These are phyloP conservation scores for Flaveria robusta DNA, from an alignment of 129 eudicot species.

Conservation along the genomic window DNA sequence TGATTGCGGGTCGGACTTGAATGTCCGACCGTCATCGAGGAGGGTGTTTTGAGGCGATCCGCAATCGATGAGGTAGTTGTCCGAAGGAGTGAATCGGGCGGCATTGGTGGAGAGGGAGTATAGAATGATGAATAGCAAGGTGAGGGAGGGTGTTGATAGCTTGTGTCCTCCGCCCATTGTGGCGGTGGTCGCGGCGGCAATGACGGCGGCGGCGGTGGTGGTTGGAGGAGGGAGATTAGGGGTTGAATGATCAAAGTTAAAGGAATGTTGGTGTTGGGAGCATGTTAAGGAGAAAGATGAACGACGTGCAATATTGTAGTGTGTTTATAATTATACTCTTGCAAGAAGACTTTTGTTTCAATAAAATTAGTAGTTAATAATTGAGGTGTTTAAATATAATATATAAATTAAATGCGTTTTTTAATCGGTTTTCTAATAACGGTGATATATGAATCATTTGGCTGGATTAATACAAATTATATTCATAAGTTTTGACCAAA, in stretches of 20 bases:
- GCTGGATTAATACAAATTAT: too few relatives aligned
- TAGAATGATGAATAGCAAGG: slow-evolving; percentile 20
- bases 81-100: slow-evolving; percentile 51
- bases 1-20: slow-evolving; percentile 86
- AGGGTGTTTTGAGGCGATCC: slow-evolving; percentile 65
- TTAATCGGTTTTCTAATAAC: too few relatives aligned
- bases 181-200: not conserved
- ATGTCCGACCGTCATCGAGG: slow-evolving; percentile 81
- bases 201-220: slow-evolving; percentile 1
- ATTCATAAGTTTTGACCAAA: too few relatives aligned
- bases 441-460: too few relatives aligned
- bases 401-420: too few relatives aligned
- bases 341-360: slow-evolving; percentile 31
- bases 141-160: not conserved
- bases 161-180: slow-evolving; percentile 21
- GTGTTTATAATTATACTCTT: slow-evolving; percentile 17
- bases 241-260: slow-evolving; percentile 18
- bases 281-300: slow-evolving; percentile 34
- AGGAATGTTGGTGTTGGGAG: slow-evolving; percentile 35
- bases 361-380: not conserved
- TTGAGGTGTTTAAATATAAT: not conserved
- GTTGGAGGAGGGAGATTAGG: slow-evolving; percentile 2
- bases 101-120: slow-evolving; percentile 9
- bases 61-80: slow-evolving; percentile 78
- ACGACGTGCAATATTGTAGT: slow-evolving; percentile 40